Percentiles rank a stretch among this genome's conserved stretches.
Conservation (phyloP, 805 yeast genomes). For the Isabelozyma gotoi region DNA sequence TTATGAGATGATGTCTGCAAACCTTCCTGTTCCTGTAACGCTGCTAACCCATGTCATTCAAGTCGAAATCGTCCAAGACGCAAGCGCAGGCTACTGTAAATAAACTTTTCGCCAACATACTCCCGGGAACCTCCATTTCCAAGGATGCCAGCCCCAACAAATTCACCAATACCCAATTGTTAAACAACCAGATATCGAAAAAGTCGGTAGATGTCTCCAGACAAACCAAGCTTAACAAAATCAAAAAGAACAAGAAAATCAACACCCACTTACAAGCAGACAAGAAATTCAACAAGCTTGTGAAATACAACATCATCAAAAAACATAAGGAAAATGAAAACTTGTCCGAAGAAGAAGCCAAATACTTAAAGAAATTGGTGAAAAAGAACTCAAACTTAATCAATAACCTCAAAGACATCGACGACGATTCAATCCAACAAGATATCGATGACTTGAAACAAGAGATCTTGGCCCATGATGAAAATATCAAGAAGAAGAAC, state of each 20-base stretch:
- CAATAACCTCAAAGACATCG: slow-evolving; percentile 26
- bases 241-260: slow-evolving; percentile 22
- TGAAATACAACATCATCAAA: slow-evolving; percentile 40
- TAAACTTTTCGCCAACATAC: slow-evolving; percentile 28
- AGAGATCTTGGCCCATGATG: slow-evolving; percentile 23
- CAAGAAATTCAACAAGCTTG: slow-evolving; percentile 32
- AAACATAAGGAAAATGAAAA: slow-evolving; percentile 19
- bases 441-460: slow-evolving; percentile 29
- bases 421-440: slow-evolving; percentile 26
- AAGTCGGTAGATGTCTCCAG: slow-evolving; percentile 17
- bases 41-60: slow-evolving; percentile 18
- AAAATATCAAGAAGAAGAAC: slow-evolving; percentile 25
- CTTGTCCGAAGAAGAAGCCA: slow-evolving; percentile 32
- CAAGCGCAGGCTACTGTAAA: slow-evolving; percentile 44
- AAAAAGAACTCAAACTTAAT: slow-evolving; percentile 35
- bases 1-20: neutral
- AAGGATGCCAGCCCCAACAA: neutral
- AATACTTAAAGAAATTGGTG: slow-evolving; percentile 37
- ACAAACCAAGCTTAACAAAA: slow-evolving; percentile 17
- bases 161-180: slow-evolving; percentile 16
- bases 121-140: slow-evolving; percentile 5
- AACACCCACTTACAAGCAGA: slow-evolving; percentile 27
- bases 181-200: slow-evolving; percentile 13
- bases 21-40: neutral
- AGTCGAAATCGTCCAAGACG: slow-evolving; percentile 25